Conservation (phyloP, 2,329 filamentous ascomycete genomes). For the Pseudocercospora vitis region DNA sequence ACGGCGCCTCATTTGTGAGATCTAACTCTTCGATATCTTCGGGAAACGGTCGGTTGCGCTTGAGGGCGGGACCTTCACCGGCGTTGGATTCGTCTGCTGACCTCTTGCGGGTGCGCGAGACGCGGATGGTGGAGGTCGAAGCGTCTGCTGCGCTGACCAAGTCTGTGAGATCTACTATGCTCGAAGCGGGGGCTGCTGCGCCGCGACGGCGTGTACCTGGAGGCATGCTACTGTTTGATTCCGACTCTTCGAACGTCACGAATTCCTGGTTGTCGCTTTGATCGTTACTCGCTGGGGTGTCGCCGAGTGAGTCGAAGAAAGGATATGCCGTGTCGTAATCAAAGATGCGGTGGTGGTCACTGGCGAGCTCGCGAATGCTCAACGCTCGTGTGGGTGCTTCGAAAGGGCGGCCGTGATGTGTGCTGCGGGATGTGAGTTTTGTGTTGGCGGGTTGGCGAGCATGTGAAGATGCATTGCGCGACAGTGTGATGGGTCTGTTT, state of each 20-base stretch:
- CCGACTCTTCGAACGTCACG: conserved; percentile 22
- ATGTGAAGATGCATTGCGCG: conserved; percentile 4
- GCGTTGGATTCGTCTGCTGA: conserved; percentile 10
- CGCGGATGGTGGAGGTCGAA: neutral
- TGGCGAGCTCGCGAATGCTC: neutral
- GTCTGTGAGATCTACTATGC: conserved; percentile 22
- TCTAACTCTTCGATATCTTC: conserved; percentile 25
- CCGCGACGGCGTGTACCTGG: conserved; percentile 4
- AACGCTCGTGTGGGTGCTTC: neutral
- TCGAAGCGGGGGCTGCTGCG: conserved; percentile 5
- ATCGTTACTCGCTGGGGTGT: conserved; percentile 1
- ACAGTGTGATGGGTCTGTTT: neutral
- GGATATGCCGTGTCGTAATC: conserved; percentile 1
- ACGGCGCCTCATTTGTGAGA: conserved; percentile 23
- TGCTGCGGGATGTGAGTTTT: conserved; percentile 1
- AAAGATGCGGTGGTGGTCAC: neutral
- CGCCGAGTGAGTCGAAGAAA: neutral
- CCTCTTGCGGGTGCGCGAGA: conserved; percentile 13
- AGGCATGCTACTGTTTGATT: conserved; percentile 16
- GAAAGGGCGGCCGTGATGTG: neutral
- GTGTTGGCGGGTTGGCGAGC: neutral
- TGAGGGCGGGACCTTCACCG: conserved; percentile 16
- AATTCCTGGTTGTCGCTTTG: conserved; percentile 20
- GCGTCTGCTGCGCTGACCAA: conserved; percentile 1
- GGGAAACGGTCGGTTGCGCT: conserved; percentile 16